Conservation (phyloP, 352 stramenopile species). For the Globisporangium uncinulatum region DNA sequence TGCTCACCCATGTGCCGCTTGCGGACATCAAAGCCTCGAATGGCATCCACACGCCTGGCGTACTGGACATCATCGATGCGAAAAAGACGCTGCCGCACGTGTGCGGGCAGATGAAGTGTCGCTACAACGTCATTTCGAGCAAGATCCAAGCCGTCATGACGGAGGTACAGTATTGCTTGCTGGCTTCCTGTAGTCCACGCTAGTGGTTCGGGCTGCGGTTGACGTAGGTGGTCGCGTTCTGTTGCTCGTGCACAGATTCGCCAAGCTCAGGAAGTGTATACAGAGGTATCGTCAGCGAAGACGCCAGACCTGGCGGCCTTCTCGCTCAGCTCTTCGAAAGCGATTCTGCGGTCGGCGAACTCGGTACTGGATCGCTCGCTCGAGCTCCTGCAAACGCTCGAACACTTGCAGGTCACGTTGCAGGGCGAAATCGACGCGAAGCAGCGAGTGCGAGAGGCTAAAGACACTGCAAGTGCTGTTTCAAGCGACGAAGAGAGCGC, state of each 20-base stretch:
- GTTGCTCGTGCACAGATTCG: not conserved
- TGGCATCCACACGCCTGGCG: conserved; percentile 59
- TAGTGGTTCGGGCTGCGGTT: too few relatives aligned
- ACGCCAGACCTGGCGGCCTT: conserved; percentile 42
- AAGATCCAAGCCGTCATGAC: conserved; percentile 44
- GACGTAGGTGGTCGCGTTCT: not conserved
- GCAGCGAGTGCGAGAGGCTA: not conserved
- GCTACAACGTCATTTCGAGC: conserved; percentile 42
- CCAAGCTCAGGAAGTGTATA: conserved; percentile 21
- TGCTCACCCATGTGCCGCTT: conserved; percentile 42
- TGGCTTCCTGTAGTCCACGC: not conserved
- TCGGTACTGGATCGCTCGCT: conserved; percentile 56
- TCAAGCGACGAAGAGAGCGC: not conserved
- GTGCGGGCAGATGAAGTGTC: conserved; percentile 69
- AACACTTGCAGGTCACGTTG: conserved; percentile 28
- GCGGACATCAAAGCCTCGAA: conserved; percentile 29
- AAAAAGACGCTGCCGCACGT: conserved; percentile 48
- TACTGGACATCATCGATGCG: conserved; percentile 59
- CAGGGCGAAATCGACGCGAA: conserved; percentile 21
- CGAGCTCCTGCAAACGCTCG: conserved; percentile 43
- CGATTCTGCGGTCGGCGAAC: conserved; percentile 45
- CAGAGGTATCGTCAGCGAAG: conserved; percentile 9
- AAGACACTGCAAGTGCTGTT: conserved; percentile 4
- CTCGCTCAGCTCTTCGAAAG: conserved; percentile 44
- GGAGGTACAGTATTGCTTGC: conserved; percentile 24